Percentiles rank a stretch among this genome's conserved stretches.
phyloP scores from a whole-genome alignment of 257 asterid genomes.

The Solanum chmielewskii region DNA sequence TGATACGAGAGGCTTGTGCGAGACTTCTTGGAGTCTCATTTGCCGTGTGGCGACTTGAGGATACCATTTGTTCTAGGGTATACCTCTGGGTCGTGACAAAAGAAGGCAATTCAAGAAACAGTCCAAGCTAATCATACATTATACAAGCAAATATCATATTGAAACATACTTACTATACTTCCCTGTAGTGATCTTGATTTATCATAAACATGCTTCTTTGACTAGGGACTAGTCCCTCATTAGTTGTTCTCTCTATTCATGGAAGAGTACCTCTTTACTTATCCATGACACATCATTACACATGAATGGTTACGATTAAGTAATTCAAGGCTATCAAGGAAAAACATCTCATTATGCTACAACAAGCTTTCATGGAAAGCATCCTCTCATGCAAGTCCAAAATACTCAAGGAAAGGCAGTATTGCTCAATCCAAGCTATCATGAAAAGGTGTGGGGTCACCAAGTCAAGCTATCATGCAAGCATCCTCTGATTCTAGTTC shows the following conservation, averaged over 20 bases:
- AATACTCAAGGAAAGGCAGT: background rate
- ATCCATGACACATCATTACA: background rate
- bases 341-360: background rate
- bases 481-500: background rate
- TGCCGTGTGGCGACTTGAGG: too few species aligned
- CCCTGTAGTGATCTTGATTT: background rate
- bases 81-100: too few species aligned
- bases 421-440: background rate
- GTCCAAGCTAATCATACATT: background rate
- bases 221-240: background rate
- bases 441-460: background rate
- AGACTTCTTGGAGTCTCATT: too few species aligned
- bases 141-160: background rate
- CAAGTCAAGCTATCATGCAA: background rate
- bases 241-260: background rate
- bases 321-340: too few species aligned
- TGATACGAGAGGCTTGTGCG: too few species aligned
- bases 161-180: background rate
- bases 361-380: background rate
- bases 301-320: background rate
- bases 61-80: too few species aligned
- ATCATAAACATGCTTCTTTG: background rate
- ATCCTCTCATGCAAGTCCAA: background rate
- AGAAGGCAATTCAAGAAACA: background rate
- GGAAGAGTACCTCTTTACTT: background rate